These are phyloP conservation scores for Xylaria sp. DNA, from an alignment of 2,329 filamentous ascomycete species.

Conservation along the genomic window DNA sequence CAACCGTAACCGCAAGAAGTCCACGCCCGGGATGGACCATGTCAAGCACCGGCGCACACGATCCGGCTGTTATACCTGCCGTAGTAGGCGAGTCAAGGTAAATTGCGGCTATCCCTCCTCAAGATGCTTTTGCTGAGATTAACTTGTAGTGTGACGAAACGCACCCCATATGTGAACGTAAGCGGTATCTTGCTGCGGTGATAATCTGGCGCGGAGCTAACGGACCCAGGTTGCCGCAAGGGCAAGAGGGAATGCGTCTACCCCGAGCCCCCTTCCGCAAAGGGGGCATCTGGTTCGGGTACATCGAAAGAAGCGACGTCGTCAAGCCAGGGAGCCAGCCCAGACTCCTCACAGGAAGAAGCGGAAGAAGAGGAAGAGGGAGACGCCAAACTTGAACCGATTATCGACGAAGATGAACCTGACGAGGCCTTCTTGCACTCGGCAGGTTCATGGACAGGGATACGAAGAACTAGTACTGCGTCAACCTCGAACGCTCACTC, in stretches of 20 bases:
- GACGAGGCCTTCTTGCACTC: conserved; percentile 37
- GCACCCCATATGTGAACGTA: conserved; percentile 82
- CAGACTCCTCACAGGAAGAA: conserved; percentile 57
- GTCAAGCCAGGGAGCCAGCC: conserved; percentile 49
- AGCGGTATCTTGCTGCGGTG: conserved; percentile 32
- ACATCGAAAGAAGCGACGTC: conserved; percentile 43
- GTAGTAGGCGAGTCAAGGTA: conserved; percentile 83
- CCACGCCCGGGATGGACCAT: conserved; percentile 61
- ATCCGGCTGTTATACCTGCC: conserved; percentile 91
- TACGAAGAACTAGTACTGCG: conserved; percentile 43
- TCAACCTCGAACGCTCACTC: conserved; percentile 43
- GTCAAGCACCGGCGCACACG: conserved; percentile 92
- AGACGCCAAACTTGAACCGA: conserved; percentile 52
- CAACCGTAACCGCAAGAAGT: conserved; percentile 53
- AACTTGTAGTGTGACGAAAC: conserved; percentile 81
- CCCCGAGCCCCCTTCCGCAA: conserved; percentile 66
- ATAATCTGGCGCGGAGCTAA: conserved; percentile 28
- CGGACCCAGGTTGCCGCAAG: conserved; percentile 76
- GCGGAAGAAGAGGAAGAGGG: conserved; percentile 51
- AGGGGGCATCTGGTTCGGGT: conserved; percentile 39
- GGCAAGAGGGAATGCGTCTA: conserved; percentile 90
- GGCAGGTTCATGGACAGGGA: conserved; percentile 26
- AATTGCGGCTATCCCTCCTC: conserved; percentile 10
- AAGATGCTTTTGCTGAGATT: conserved; percentile 32
- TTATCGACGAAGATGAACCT: conserved; percentile 57